These are phyloP conservation scores for Coccomyxa sp. DNA, from an alignment of 139 green algal species.

Conservation along the genomic window DNA sequence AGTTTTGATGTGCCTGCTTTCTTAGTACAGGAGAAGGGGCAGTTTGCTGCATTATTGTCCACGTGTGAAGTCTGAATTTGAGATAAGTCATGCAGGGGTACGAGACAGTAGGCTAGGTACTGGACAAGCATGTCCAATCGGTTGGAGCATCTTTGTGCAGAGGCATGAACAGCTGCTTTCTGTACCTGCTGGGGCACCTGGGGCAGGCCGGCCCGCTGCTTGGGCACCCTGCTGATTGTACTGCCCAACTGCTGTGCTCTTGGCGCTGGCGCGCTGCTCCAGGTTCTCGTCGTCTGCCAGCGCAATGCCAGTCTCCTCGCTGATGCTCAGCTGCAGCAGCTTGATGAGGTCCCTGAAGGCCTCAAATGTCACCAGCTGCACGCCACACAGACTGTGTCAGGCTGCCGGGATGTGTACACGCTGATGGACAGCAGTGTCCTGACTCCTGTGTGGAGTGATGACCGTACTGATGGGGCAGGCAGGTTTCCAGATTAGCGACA, in stretches of 20 bases:
- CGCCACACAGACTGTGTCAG: background rate
- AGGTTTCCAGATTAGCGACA: no score
- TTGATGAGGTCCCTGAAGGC: slow-evolving; percentile 62
- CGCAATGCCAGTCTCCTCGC: slow-evolving; percentile 34
- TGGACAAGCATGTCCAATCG: no score
- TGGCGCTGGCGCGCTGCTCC: slow-evolving; percentile 39
- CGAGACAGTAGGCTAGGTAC: no score
- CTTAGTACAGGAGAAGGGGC: no score
- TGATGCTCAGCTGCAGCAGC: slow-evolving; percentile 34
- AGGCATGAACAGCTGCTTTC: no score
- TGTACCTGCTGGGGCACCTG: background rate
- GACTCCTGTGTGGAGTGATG: no score
- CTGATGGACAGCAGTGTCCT: background rate
- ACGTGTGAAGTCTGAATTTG: no score
- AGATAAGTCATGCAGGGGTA: no score
- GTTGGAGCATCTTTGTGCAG: no score
- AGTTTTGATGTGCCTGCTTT: no score
- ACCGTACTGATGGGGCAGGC: no score
- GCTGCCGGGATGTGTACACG: background rate
- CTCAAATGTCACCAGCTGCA: slow-evolving; percentile 68
- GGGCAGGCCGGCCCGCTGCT: background rate
- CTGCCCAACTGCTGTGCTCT: slow-evolving; percentile 22
- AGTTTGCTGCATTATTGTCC: no score
- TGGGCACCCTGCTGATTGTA: background rate
- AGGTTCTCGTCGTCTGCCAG: slow-evolving; percentile 51